Evolutionary conservation across 208 protist genomes (phyloP).

Genomic region (Leishmania aethiopica): DNA sequence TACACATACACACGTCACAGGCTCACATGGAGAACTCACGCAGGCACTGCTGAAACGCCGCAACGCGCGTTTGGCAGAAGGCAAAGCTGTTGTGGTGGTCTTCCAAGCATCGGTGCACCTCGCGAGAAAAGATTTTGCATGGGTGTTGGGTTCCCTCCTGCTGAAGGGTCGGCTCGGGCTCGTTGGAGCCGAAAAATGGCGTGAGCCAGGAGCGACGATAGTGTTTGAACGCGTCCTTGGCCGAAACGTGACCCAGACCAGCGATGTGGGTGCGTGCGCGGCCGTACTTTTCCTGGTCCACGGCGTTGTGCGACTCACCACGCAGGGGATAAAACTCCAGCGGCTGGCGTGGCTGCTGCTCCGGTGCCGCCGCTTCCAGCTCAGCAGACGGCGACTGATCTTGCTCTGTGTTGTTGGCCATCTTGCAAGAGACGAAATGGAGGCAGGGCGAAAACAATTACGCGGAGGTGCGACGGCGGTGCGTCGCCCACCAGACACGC

Average conservation of each 20-base stretch:
- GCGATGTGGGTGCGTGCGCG: constrained; percentile 31
- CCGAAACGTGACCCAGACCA: constrained; percentile 22
- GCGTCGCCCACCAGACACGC: background rate
- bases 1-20: too few species aligned
- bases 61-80: constrained; percentile 71
- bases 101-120: constrained; percentile 74
- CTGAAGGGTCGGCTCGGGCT: constrained; percentile 44
- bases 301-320: constrained; percentile 15
- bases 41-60: constrained; percentile 71
- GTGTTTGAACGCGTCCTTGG: constrained; percentile 42
- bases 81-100: constrained; percentile 58
- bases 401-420: constrained; percentile 14
- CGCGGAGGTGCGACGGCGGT: background rate
- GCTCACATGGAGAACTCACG: constrained; percentile 48
- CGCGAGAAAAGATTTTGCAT: constrained; percentile 60
- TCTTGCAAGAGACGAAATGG: background rate
- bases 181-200: constrained; percentile 81
- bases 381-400: constrained; percentile 5
- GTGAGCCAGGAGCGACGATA: constrained; percentile 67
- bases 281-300: constrained; percentile 28
- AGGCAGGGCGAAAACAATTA: background rate
- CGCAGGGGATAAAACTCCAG: constrained; percentile 1
- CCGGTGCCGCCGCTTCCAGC: background rate
- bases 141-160: constrained; percentile 40
- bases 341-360: background rate